Evolutionary conservation across 2,329 filamentous ascomycete species (phyloP).

Genomic region (Biscogniauxia marginata): DNA sequence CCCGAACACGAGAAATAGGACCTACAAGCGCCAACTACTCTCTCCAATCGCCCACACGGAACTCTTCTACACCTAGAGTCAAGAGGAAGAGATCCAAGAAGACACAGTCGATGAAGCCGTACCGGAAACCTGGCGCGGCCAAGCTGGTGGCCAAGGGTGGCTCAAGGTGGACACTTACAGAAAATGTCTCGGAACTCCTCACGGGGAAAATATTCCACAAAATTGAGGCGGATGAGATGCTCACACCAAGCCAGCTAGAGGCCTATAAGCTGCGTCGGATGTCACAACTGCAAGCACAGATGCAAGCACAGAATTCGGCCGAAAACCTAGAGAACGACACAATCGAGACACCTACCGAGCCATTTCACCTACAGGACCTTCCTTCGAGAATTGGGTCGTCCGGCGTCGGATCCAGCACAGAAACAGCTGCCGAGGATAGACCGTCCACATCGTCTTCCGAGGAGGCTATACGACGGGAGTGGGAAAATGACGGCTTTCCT

Average conservation of each 20-base stretch:
- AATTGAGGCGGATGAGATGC: constrained; percentile 59
- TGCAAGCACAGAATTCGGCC: constrained; percentile 24
- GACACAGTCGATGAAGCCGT: constrained; percentile 24
- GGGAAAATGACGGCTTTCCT: constrained; percentile 11
- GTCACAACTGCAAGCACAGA: constrained; percentile 30
- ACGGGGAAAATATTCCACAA: constrained; percentile 53
- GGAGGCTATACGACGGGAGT: constrained; percentile 19
- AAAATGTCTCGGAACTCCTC: constrained; percentile 58
- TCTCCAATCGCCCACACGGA: constrained; percentile 24
- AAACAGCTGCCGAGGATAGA: constrained; percentile 29
- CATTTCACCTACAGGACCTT: constrained; percentile 50
- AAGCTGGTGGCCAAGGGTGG: constrained; percentile 31
- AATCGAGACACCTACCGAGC: constrained; percentile 44
- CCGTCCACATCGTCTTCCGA: constrained; percentile 24
- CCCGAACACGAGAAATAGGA: constrained; percentile 21
- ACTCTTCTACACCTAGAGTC: constrained; percentile 35
- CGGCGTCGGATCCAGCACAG: constrained; percentile 31
- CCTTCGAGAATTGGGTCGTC: constrained; percentile 42
- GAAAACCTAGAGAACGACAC: constrained; percentile 34
- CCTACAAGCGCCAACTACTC: constrained; percentile 15
- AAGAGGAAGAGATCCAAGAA: constrained; percentile 34
- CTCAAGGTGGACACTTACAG: constrained; percentile 52
- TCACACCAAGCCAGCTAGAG: constrained; percentile 52
- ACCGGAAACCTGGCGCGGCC: constrained; percentile 22
- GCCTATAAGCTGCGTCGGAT: constrained; percentile 42